Base-by-base conservation (phyloP, 129 eudicot genomes). In the Saposhnikovia divaricata region DNA sequence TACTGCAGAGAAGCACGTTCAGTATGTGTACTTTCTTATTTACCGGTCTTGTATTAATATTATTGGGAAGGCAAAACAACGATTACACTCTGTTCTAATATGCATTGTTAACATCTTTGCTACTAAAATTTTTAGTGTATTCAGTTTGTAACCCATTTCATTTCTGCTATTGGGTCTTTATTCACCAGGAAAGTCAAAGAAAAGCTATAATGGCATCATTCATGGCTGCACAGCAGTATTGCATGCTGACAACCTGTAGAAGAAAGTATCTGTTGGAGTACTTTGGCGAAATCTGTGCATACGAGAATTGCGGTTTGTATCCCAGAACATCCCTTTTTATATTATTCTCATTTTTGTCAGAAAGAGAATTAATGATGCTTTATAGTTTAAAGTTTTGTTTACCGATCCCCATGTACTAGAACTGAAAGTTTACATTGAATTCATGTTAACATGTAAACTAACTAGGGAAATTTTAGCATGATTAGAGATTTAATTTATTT, bases 181-280 rank as follows among this genome's bases (percentile, higher is more conserved):
- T 37, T 70, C 44, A 85, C 23, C 88, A 93, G 98, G 95, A 74
- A 77, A 89, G 76, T 37, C 98, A 89, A 81, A 88, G 93, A 85
- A 88, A 84, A 83, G 91, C 98, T 83, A 90, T 93, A 76, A 80
- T 91, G 93, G 97, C 89, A 75, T 91, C 98, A n/a, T 86, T 86
- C 74, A 81, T 81, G 82, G 95, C 96, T 74, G 98, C 98, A 72
- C 91, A 89, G 81, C 87, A 79, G 43, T 93, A 89, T 82, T 93
- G 98, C 85, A 80, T 87, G 90, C 93, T 88, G 84, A 81, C 96
- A 84, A 91, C 96, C 47, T 93, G 98, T 81, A 87, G 98, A 84
- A 89, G 98, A 82, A 89, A 89, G 77, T 84, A 43, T 81, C 74
- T 93, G 85, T 83, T 93, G 77, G 91, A 88, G 82, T 91, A 93